These are phyloP conservation scores for Cystobasidiopsis lactophilus DNA, from an alignment of 768 basidiomycete genomes.

Conservation along the genomic window DNA sequence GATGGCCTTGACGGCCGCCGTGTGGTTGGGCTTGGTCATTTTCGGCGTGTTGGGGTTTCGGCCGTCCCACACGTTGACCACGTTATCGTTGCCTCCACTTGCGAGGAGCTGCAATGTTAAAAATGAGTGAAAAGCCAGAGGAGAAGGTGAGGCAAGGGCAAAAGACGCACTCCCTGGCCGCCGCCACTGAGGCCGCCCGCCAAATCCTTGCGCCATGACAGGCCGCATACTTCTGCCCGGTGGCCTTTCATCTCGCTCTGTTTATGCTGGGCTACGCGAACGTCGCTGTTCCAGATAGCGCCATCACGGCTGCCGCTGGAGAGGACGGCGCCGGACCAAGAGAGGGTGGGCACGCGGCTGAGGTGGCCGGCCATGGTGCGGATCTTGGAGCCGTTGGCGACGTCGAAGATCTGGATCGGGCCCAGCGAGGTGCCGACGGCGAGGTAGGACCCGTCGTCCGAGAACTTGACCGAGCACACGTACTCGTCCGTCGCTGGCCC, in stretches of 20 bases:
- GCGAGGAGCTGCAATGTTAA: conserved; percentile 42
- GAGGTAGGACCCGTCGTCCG: conserved; percentile 38
- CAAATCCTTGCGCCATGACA: conserved; percentile 72
- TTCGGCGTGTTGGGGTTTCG: conserved; percentile 41
- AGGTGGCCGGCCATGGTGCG: conserved; percentile 79
- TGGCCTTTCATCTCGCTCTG: conserved; percentile 79
- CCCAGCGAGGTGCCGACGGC: conserved; percentile 61
- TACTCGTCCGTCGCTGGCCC: conserved; percentile 12
- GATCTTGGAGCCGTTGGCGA: conserved; percentile 50
- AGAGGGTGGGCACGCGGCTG: conserved; percentile 57
- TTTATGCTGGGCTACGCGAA: conserved; percentile 64
- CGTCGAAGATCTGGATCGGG: conserved; percentile 87
- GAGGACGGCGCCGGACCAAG: conserved; percentile 63
- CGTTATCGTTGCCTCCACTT: conserved; percentile 91
- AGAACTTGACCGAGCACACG: conserved; percentile 23
- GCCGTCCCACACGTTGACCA: conserved; percentile 94
- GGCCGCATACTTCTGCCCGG: conserved; percentile 74
- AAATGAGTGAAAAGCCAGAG: not conserved
- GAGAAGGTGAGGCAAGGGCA: no score
- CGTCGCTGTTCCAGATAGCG: conserved; percentile 90
- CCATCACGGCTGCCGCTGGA: conserved; percentile 80
- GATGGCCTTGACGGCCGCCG: conserved; percentile 63
- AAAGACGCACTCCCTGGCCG: conserved; percentile 15
- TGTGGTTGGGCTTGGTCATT: conserved; percentile 80
- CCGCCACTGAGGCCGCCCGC: conserved; percentile 22